Conservation (phyloP, 352 stramenopile species). For the Phytophthora pisi region DNA sequence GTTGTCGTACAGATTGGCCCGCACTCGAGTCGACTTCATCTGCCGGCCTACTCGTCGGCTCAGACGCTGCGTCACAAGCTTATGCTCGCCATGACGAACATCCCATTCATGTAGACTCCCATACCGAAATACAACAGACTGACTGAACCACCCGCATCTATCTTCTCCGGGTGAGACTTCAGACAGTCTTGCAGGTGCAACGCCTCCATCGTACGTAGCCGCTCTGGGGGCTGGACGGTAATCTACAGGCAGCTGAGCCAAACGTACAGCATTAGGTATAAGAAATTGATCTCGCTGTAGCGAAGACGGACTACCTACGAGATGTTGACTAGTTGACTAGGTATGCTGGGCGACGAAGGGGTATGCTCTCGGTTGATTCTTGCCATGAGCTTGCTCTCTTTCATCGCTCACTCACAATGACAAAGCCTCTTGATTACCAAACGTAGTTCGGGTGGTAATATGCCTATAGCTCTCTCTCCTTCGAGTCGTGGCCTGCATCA, state of each 20-base stretch:
- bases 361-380: too few species aligned
- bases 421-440: too few species aligned
- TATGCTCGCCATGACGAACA: slow-evolving; percentile 57
- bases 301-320: background rate
- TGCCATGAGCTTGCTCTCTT: too few species aligned
- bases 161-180: too few species aligned
- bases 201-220: too few species aligned
- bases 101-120: background rate
- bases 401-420: background rate
- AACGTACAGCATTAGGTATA: background rate
- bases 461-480: too few species aligned
- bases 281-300: background rate
- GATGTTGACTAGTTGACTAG: background rate
- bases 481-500: too few species aligned
- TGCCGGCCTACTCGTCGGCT: slow-evolving; percentile 64
- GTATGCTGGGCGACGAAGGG: too few species aligned
- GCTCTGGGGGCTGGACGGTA: background rate
- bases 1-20: slow-evolving; percentile 44
- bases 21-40: slow-evolving; percentile 47
- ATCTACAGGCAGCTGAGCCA: background rate
- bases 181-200: too few species aligned
- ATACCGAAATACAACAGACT: background rate
- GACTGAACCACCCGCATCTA: too few species aligned
- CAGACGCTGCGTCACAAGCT: slow-evolving; percentile 64
- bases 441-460: too few species aligned